These are phyloP conservation scores for Colletotrichum costaricense DNA, from an alignment of 2,329 filamentous ascomycete genomes.

Conservation along the genomic window DNA sequence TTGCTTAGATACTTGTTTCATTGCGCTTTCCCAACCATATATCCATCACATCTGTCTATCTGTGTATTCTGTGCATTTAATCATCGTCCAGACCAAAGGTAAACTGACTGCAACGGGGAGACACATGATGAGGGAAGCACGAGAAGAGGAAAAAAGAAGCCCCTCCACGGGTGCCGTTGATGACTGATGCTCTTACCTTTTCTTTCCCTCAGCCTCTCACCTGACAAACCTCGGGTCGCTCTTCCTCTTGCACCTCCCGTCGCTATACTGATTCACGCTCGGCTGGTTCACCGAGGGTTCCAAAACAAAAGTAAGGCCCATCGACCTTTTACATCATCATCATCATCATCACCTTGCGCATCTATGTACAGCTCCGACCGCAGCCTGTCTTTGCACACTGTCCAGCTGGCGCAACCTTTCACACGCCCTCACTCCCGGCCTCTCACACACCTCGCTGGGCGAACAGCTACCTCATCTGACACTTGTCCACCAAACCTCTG, in stretches of 20 bases:
- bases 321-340: not conserved
- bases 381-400: not conserved
- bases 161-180: not conserved
- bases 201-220: not conserved
- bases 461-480: slow-evolving; percentile 10
- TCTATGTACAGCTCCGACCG: not conserved
- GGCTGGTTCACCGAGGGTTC: not conserved
- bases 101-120: not conserved
- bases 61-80: not conserved
- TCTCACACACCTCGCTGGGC: not conserved
- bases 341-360: not conserved
- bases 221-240: too few relatives aligned
- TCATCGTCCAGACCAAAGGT: not conserved
- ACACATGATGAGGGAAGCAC: not conserved
- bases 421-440: not conserved
- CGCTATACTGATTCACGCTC: not conserved
- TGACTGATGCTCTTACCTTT: not conserved
- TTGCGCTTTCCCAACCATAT: not conserved
- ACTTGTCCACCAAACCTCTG: slow-evolving; percentile 18
- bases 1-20: not conserved
- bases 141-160: not conserved
- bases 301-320: not conserved
- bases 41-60: not conserved
- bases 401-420: not conserved
- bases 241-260: not conserved